Conservation (phyloP, 176 grass and related monocot genomes). For the Musa schizocarpa region DNA sequence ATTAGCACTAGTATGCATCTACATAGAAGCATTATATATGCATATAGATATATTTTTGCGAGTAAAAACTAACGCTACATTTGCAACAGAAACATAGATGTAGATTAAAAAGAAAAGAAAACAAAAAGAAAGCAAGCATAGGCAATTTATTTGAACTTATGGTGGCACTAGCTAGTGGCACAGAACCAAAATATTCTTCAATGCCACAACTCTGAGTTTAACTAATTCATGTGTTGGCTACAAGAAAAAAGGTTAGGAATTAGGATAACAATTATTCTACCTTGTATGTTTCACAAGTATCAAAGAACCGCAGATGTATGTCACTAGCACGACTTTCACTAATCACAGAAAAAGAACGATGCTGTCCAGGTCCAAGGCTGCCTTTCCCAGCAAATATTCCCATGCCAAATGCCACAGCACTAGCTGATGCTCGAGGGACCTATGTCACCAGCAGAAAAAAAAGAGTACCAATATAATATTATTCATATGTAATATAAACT, state of each 20-base stretch:
- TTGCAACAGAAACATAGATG: too few species aligned
- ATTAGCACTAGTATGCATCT: too few species aligned
- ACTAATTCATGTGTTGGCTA: not conserved
- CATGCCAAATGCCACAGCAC: slow-evolving; percentile 90
- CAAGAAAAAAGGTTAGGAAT: not conserved
- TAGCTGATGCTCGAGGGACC: slow-evolving; percentile 93
- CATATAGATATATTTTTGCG: too few species aligned
- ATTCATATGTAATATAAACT: not conserved
- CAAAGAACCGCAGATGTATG: slow-evolving; percentile 73
- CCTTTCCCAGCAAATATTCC: slow-evolving; percentile 86
- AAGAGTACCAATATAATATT: not conserved
- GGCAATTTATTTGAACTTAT: too few species aligned
- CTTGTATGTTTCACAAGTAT: slow-evolving; percentile 88
- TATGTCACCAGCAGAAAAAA: slow-evolving; percentile 24
- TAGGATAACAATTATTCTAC: slow-evolving; percentile 28
- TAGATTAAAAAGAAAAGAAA: too few species aligned
- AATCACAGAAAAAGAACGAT: slow-evolving; percentile 81
- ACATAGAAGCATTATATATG: too few species aligned
- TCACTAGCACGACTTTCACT: slow-evolving; percentile 95
- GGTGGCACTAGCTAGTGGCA: too few species aligned
- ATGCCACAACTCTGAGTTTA: not conserved
- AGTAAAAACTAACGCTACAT: too few species aligned
- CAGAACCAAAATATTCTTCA: too few species aligned
- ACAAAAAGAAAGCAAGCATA: too few species aligned
- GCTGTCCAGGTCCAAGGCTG: slow-evolving; percentile 63